A percentile compares a stretch with the other conserved stretches of the same genome.
phyloP scores from a whole-genome alignment of 257 asterid species.

The Solanum stenotomum region DNA sequence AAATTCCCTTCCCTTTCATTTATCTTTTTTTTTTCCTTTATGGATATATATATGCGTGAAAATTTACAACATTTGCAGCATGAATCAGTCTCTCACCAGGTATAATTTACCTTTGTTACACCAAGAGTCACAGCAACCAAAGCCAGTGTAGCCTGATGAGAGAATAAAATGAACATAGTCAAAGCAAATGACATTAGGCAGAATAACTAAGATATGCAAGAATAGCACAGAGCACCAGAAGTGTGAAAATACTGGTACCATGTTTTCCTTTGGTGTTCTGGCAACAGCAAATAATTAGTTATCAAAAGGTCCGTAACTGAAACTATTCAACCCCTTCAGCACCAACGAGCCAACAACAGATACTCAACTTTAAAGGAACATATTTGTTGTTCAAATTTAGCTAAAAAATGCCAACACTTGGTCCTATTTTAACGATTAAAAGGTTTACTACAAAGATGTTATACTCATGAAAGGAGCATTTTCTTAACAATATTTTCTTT shows the following conservation, averaged over 20 bases:
- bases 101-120: slow-evolving; percentile 35
- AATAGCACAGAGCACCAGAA: neutral
- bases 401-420: neutral
- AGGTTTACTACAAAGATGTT: neutral
- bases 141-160: slow-evolving; percentile 56
- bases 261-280: neutral
- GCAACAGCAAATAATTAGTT: neutral
- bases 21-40: neutral
- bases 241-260: neutral
- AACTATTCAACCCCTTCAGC: neutral
- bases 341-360: neutral
- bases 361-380: neutral
- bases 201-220: neutral
- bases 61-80: neutral
- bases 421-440: neutral
- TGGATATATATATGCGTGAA: too few relatives aligned
- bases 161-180: neutral
- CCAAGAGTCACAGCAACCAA: slow-evolving; percentile 62
- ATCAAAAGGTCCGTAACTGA: neutral
- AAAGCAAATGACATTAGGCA: neutral
- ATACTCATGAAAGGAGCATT: neutral
- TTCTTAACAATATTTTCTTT: neutral
- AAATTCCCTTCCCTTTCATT: neutral
- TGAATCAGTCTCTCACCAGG: slow-evolving; percentile 38
- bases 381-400: neutral